phyloP scores from a whole-genome alignment of 208 protist genomes.

The Leishmania lainsoni region DNA sequence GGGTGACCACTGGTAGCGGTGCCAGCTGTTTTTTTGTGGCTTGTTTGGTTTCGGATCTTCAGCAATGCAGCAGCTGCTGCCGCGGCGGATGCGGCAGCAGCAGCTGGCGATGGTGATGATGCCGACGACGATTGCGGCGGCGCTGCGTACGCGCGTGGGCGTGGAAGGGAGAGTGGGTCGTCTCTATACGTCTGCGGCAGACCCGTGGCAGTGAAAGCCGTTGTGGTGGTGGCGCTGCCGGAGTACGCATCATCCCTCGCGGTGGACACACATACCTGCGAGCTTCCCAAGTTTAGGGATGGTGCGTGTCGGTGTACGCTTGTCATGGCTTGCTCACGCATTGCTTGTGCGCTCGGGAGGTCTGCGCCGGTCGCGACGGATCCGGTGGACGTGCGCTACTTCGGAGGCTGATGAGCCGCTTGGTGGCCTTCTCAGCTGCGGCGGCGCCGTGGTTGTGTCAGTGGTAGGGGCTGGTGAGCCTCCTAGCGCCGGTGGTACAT shows the following conservation, averaged over 20 bases:
- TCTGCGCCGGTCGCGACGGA: neutral
- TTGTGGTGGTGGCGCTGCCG: neutral
- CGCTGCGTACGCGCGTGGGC: neutral
- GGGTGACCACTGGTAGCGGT: neutral
- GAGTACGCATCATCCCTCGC: neutral
- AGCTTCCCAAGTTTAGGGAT: neutral
- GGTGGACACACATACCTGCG: neutral
- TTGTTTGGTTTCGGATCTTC: constrained; percentile 3
- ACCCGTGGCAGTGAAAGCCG: neutral
- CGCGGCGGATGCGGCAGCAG: constrained; percentile 3
- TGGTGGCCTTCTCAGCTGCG: constrained; percentile 18
- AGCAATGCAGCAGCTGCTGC: constrained; percentile 12
- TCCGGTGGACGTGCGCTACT: neutral
- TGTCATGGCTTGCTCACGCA: neutral
- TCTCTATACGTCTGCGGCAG: neutral
- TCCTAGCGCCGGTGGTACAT: constrained; percentile 20
- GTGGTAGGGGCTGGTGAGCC: constrained; percentile 2
- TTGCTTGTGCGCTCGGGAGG: neutral
- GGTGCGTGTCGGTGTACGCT: neutral
- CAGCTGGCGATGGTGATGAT: constrained; percentile 1
- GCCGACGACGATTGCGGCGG: neutral
- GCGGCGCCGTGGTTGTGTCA: constrained; percentile 7
- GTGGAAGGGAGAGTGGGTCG: neutral
- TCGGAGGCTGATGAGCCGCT: constrained; percentile 21
- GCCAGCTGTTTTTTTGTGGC: neutral